Evolutionary conservation across 768 basidiomycete species (phyloP).

Genomic region (Pleurotus cornucopiae): DNA sequence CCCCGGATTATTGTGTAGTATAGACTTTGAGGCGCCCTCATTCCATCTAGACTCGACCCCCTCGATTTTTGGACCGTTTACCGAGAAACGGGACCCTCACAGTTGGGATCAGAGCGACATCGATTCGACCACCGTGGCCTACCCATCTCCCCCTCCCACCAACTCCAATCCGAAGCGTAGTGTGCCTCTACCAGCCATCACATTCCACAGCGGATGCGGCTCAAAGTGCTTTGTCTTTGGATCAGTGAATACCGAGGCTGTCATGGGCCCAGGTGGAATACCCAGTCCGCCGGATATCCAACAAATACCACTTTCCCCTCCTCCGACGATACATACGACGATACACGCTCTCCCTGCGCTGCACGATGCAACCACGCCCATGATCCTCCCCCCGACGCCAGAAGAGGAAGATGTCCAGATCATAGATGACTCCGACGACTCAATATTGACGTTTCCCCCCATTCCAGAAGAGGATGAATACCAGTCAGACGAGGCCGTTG

Average conservation of each 20-base stretch:
- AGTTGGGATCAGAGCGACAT: slow-evolving; percentile 10
- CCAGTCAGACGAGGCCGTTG: slow-evolving; percentile 8
- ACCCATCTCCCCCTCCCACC: slow-evolving; percentile 23
- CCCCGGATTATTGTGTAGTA: slow-evolving; percentile 6
- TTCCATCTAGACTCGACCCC: not conserved
- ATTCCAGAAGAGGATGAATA: slow-evolving; percentile 8
- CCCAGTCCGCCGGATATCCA: slow-evolving; percentile 29
- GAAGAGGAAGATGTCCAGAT: slow-evolving; percentile 1
- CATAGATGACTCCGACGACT: not conserved
- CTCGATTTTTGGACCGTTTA: not conserved
- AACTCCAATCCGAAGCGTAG: slow-evolving; percentile 21
- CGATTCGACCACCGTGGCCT: slow-evolving; percentile 5
- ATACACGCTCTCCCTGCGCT: slow-evolving; percentile 33
- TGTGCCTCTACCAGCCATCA: slow-evolving; percentile 18
- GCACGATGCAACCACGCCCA: slow-evolving; percentile 8
- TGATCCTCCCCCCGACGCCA: not conserved
- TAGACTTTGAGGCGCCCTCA: not conserved
- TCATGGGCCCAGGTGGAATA: slow-evolving; percentile 16
- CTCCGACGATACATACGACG: slow-evolving; percentile 34
- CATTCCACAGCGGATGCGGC: slow-evolving; percentile 4
- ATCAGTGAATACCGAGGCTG: not conserved
- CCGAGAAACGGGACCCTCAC: slow-evolving; percentile 8
- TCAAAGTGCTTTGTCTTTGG: not conserved
- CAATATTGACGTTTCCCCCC: not conserved
- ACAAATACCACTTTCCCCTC: slow-evolving; percentile 34